Percentiles rank a stretch among this genome's conserved stretches.
Conservation (phyloP, 805 yeast species). For the Maudiozyma bulderi region DNA sequence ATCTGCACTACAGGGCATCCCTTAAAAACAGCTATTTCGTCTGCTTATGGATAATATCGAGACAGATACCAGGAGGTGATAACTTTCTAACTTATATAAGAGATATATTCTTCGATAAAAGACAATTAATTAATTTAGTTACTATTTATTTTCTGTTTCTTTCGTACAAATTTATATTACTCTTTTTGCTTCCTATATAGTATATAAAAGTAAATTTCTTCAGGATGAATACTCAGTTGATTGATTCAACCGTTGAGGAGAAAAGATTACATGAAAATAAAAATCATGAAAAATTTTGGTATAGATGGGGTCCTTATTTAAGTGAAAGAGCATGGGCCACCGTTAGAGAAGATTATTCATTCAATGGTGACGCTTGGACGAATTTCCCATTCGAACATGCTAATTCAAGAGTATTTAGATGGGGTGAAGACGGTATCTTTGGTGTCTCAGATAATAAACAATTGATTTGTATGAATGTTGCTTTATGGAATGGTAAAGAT, state of each 20-base stretch:
- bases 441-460: slow-evolving; percentile 85
- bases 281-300: slow-evolving; percentile 49
- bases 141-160: too few relatives aligned
- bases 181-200: too few relatives aligned
- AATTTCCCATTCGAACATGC: slow-evolving; percentile 83
- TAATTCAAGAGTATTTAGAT: slow-evolving; percentile 67
- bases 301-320: slow-evolving; percentile 86
- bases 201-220: too few relatives aligned
- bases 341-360: slow-evolving; percentile 81
- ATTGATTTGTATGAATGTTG: slow-evolving; percentile 61
- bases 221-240: slow-evolving; percentile 15
- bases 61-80: too few relatives aligned
- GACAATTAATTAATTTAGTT: too few relatives aligned
- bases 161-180: too few relatives aligned
- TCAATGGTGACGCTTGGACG: slow-evolving; percentile 84
- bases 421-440: slow-evolving; percentile 95
- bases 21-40: too few relatives aligned
- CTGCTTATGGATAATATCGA: too few relatives aligned
- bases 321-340: slow-evolving; percentile 84
- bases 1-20: too few relatives aligned
- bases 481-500: slow-evolving; percentile 88
- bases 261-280: slow-evolving; percentile 30
- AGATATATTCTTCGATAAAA: too few relatives aligned
- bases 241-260: slow-evolving; percentile 28
- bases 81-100: too few relatives aligned